Evolutionary conservation across 2,329 filamentous ascomycete species (phyloP).

Genomic region (Harringtonia aguacate): DNA sequence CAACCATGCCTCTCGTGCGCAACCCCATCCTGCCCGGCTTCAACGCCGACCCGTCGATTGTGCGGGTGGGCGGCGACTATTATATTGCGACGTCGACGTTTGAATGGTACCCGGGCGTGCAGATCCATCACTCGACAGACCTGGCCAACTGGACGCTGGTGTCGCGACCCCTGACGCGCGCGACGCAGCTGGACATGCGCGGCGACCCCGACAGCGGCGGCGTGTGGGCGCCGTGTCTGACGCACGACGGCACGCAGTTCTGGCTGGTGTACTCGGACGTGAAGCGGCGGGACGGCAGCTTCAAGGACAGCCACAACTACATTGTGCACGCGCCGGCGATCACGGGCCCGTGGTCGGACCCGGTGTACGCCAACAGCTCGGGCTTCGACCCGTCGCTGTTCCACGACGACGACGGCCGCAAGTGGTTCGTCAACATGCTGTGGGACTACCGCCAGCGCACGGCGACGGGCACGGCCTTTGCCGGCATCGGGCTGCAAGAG

Average conservation of each 20-base stretch:
- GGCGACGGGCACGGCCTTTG: slow-evolving; percentile 26
- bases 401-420: slow-evolving; percentile 43
- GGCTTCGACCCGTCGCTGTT: slow-evolving; percentile 50
- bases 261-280: slow-evolving; percentile 57
- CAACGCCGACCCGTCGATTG: slow-evolving; percentile 39
- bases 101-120: slow-evolving; percentile 39
- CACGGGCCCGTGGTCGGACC: slow-evolving; percentile 52
- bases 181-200: slow-evolving; percentile 34
- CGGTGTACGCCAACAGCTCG: slow-evolving; percentile 42
- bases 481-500: slow-evolving; percentile 48
- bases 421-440: slow-evolving; percentile 48
- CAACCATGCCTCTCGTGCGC: slow-evolving; percentile 11
- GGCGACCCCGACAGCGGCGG: slow-evolving; percentile 50
- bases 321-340: slow-evolving; percentile 44
- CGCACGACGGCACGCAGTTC: slow-evolving; percentile 48
- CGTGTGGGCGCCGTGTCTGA: slow-evolving; percentile 55
- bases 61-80: slow-evolving; percentile 21
- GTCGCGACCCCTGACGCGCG: slow-evolving; percentile 28
- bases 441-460: slow-evolving; percentile 42
- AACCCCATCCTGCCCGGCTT: slow-evolving; percentile 48
- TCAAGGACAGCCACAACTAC: slow-evolving; percentile 31
- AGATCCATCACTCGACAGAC: slow-evolving; percentile 41
- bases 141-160: slow-evolving; percentile 35
- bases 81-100: slow-evolving; percentile 43
- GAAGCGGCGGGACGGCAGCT: slow-evolving; percentile 55